Conservation (phyloP, 208 protist genomes). For the Acanthamoeba lenticulata region DNA sequence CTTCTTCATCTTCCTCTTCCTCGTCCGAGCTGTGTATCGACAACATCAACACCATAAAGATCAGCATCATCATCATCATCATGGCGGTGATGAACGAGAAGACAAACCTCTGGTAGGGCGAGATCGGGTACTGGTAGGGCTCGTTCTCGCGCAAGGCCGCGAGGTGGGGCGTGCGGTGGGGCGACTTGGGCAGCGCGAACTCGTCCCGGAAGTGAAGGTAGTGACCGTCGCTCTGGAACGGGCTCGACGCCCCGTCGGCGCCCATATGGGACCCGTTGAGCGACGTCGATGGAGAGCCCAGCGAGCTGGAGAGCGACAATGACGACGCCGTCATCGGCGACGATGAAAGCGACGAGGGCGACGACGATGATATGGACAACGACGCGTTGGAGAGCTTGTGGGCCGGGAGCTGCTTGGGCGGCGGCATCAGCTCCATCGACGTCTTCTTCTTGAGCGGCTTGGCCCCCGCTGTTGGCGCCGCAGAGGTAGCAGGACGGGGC, state of each 20-base stretch:
- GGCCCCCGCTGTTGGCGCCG: background rate
- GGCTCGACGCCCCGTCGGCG: background rate
- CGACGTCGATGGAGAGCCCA: background rate
- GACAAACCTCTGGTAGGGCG: background rate
- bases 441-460: slow-evolving; percentile 28
- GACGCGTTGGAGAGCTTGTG: background rate
- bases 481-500: background rate
- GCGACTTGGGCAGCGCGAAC: background rate
- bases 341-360: background rate
- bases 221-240: background rate
- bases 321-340: no score
- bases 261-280: background rate
- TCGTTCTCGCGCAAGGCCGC: background rate
- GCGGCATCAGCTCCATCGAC: slow-evolving; percentile 4
- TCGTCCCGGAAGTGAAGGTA: background rate
- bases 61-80: background rate
- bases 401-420: background rate
- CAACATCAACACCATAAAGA: background rate
- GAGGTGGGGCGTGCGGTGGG: background rate
- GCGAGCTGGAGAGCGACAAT: no score
- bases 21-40: background rate
- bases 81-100: background rate
- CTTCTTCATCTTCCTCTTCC: background rate
- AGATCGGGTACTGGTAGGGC: background rate
- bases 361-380: background rate